Conservation (phyloP, 371 early-diverging fungal species). For the Aphelidium insulamus region DNA sequence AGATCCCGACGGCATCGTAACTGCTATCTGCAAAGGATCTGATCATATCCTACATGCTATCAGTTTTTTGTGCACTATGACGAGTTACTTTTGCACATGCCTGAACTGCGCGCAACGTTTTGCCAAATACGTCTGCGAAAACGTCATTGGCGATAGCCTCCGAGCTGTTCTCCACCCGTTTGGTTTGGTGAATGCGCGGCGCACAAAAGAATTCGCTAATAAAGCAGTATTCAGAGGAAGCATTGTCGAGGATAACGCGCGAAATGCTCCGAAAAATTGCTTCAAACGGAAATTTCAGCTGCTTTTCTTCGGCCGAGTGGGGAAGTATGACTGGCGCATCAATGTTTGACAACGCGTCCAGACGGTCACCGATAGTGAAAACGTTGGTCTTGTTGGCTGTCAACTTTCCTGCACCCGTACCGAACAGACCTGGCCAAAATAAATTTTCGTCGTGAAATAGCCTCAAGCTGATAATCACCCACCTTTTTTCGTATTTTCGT, state of each 20-base stretch:
- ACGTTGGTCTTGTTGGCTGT: conserved; percentile 55
- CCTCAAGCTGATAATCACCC: conserved; percentile 2
- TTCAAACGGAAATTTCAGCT: conserved; percentile 46
- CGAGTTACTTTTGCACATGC: conserved; percentile 11
- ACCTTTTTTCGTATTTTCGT: conserved; percentile 41
- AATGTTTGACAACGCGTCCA: conserved; percentile 35
- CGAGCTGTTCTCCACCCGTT: conserved; percentile 12
- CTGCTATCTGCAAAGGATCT: conserved; percentile 41
- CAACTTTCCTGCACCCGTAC: too few species aligned
- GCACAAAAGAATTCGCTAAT: conserved; percentile 54
- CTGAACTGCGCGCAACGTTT: conserved; percentile 49
- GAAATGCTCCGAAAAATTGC: conserved; percentile 61
- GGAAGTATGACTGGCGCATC: conserved; percentile 56
- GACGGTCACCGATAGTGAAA: conserved; percentile 43
- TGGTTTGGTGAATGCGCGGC: conserved; percentile 16
- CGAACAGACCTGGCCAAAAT: conserved; percentile 25
- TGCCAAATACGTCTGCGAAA: conserved; percentile 47
- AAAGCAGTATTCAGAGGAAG: conserved; percentile 75
- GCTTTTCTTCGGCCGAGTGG: conserved; percentile 54
- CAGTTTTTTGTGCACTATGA: neutral
- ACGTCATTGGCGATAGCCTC: conserved; percentile 30
- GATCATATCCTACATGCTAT: conserved; percentile 36
- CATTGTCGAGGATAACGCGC: conserved; percentile 69
- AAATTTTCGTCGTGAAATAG: neutral
- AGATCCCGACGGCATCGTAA: conserved; percentile 69